phyloP scores from a whole-genome alignment of 176 grass and related monocot genomes.

The Bothriochloa decipiens region DNA sequence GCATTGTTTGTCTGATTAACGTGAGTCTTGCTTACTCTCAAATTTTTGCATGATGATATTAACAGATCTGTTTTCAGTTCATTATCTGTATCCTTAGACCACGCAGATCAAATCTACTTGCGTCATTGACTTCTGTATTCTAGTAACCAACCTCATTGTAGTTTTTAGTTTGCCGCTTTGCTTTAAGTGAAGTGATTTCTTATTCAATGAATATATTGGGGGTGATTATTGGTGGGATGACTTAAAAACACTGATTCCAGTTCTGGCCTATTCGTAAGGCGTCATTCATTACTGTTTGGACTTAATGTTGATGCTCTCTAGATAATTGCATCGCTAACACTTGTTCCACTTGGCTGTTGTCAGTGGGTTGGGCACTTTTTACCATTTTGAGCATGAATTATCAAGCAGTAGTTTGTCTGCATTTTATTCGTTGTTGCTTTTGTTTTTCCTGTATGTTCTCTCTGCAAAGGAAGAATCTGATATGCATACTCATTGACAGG shows the following conservation, averaged over 20 bases:
- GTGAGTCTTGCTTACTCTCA: conserved; percentile 46
- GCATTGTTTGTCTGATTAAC: conserved; percentile 70
- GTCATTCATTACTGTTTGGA: not conserved
- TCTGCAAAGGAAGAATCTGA: conserved; percentile 41
- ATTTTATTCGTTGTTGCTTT: not conserved
- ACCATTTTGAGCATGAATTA: not conserved
- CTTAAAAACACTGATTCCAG: not conserved
- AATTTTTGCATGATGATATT: not conserved
- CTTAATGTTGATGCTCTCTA: no score
- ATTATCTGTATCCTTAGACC: not conserved
- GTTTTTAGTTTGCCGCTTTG: conserved; percentile 1
- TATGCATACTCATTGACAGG: conserved; percentile 49
- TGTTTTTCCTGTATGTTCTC: conserved; percentile 2
- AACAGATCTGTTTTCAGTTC: conserved; percentile 2
- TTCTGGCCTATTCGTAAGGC: not conserved
- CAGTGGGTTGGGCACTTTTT: not conserved
- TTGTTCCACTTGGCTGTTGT: not conserved
- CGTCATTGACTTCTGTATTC: not conserved
- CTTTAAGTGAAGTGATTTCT: not conserved
- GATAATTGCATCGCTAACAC: not conserved
- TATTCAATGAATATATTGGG: not conserved
- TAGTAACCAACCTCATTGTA: not conserved
- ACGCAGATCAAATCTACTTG: not conserved
- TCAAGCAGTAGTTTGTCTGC: not conserved
- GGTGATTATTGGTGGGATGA: not conserved